Base-by-base conservation (phyloP, 2,329 filamentous ascomycete species). In the Aspergillus fructus region DNA sequence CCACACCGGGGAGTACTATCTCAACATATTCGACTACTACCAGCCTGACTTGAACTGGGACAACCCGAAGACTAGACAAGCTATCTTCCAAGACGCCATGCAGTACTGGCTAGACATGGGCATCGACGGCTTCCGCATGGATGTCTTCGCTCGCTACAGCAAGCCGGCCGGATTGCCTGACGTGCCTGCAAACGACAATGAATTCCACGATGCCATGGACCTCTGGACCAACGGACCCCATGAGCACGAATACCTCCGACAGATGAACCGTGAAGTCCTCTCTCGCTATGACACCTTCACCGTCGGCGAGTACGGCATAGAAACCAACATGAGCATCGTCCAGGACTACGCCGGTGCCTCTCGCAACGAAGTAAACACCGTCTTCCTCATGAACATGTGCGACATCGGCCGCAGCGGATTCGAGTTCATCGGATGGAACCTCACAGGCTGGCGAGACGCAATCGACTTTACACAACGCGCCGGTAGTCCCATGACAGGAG, bases 41-140 rank as follows among this genome's bases (percentile, higher is more conserved):
- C 90, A 93, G 69, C 90, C 90, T 0, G 91, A 94, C 64, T 79
- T 94, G n/a, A 94, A 94, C 74, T 94, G 89, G 89, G 89, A 93
- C 67, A 89, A 88, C 58, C 78, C 80, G 0, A 83, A 82, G 5
- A 83, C 87, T 0, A 82, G 89, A 6, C 75, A 83, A 42, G 89
- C 89, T 2, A 85, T 92, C 5, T 89, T 91, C 71, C 81, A 82
- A 12, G 82, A 80, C 67, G 81, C 88, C 2, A 89, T 93, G 83
- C 81, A 83, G 30, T 94, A 93, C 70, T 94, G 90, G 90, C 82
- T 93, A 1, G 78, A 89, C 45, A 83, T 83, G 37, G 90, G 89
- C 3, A 85, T 89, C 0, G 85, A 88, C 45, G 88, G 88, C 1
- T 91, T 90, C 77, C 81, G 88, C 13, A 82, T 90, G 70, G 88